Evolutionary conservation across 2,329 filamentous ascomycete genomes (phyloP).

Genomic region (Ascochyta pisi): DNA sequence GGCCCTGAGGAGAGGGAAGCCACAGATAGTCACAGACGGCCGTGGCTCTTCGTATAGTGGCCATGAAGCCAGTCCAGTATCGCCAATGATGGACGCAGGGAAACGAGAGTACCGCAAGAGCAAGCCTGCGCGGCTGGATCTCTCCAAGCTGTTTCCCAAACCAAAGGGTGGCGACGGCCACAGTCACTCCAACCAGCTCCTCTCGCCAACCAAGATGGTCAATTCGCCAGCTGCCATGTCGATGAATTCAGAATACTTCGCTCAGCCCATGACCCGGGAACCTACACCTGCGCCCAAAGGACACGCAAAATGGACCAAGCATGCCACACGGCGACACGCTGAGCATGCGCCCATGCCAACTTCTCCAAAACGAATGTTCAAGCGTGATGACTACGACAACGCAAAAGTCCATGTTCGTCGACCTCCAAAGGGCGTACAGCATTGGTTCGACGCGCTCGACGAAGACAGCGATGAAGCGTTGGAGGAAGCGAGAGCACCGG

Average conservation of each 20-base stretch:
- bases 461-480: slow-evolving; percentile 47
- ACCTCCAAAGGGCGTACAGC: slow-evolving; percentile 57
- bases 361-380: slow-evolving; percentile 37
- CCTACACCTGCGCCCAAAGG: slow-evolving; percentile 32
- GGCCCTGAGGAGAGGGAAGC: slow-evolving; percentile 50
- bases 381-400: slow-evolving; percentile 52
- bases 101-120: slow-evolving; percentile 39
- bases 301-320: slow-evolving; percentile 35
- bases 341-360: slow-evolving; percentile 20
- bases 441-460: slow-evolving; percentile 59
- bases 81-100: slow-evolving; percentile 28
- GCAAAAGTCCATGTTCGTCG: slow-evolving; percentile 56
- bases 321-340: slow-evolving; percentile 27
- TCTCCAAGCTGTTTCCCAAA: slow-evolving; percentile 53
- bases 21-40: slow-evolving; percentile 28
- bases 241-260: slow-evolving; percentile 46
- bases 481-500: slow-evolving; percentile 23
- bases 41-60: slow-evolving; percentile 19
- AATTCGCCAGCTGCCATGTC: slow-evolving; percentile 52
- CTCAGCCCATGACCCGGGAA: slow-evolving; percentile 42
- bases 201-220: slow-evolving; percentile 51
- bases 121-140: slow-evolving; percentile 49
- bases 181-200: slow-evolving; percentile 28
- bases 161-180: slow-evolving; percentile 34
- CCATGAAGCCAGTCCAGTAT: slow-evolving; percentile 28